Base-by-base conservation (phyloP, 2,329 filamentous ascomycete species). In the Aspergillus transmontanensis region DNA sequence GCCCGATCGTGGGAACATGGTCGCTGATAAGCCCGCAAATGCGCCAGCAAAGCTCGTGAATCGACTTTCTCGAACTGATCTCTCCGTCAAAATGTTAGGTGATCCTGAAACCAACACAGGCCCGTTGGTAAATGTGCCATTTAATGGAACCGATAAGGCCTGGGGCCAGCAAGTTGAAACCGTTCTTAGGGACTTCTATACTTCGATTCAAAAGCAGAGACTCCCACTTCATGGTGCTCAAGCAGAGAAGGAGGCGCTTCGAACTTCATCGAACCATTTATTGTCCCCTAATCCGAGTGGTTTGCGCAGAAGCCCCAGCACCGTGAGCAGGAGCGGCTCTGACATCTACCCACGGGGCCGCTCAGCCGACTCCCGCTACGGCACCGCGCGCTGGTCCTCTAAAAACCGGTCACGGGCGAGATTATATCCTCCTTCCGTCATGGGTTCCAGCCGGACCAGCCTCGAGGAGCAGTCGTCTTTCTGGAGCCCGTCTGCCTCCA, bases 111-210 rank as follows among this genome's bases (percentile, higher is more conserved):
- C 61, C 28, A 71, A 72, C 57, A 66, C 66, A 66, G 93, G 92
- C 0, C 90, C 91, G 4, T 83, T 98, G 23, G 91, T 98, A 30
- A 93, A 89, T 72, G 80, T 85, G 10, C 88, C 90, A 0, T 96
- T 93, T 73, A 87, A 88, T 58, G 94, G 93, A 7, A 83, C 89
- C 0, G 83, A 90, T 72, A 89, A 89, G 67, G 89, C 87, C 2
- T 99, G 95, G 95, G 93, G 97, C 75, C 84, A 87, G 41, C 93
- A 97, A 75, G 84, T 99, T 46, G 95, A 99, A 78, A 82, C 86
- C n/a, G 91, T 98, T 7, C 84, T 99, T 30, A 97, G 96, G 77
- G 89, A 93, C 26, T 97, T 96, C 64, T 99, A 96, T 77, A 87
- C 83, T 32, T 97, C 94, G 0, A 97, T 99, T 72, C 90, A 92